Percentiles rank a stretch among this genome's conserved stretches.
phyloP scores from a whole-genome alignment of 1,139 yeast genomes.

The Blastobotrys persicus region DNA sequence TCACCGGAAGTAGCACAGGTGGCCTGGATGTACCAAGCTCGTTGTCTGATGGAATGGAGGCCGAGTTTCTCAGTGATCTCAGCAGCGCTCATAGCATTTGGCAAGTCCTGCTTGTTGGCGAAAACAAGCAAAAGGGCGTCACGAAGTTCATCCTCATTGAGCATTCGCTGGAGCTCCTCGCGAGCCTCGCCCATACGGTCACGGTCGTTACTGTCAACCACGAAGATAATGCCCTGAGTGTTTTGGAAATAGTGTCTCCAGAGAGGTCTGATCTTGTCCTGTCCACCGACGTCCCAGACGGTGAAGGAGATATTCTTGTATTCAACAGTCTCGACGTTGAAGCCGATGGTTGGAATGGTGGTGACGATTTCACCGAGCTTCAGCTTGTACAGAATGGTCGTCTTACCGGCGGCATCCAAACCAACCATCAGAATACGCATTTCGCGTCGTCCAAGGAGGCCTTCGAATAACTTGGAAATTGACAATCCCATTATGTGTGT shows the following conservation, averaged over 20 bases:
- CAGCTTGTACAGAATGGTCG: slow-evolving; percentile 84
- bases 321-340: slow-evolving; percentile 92
- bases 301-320: slow-evolving; percentile 92
- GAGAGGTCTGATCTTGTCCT: slow-evolving; percentile 89
- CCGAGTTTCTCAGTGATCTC: slow-evolving; percentile 92
- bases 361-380: slow-evolving; percentile 91
- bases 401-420: slow-evolving; percentile 89
- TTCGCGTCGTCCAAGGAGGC: slow-evolving; percentile 57
- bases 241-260: slow-evolving; percentile 96
- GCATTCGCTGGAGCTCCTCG: slow-evolving; percentile 91
- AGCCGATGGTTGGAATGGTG: slow-evolving; percentile 91
- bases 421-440: slow-evolving; percentile 96
- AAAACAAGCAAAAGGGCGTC: slow-evolving; percentile 85
- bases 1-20: slow-evolving; percentile 95
- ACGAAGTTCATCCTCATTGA: slow-evolving; percentile 89
- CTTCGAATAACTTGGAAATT: slow-evolving; percentile 81
- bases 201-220: slow-evolving; percentile 90
- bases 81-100: slow-evolving; percentile 94
- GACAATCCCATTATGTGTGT: slow-evolving; percentile 67
- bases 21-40: slow-evolving; percentile 95
- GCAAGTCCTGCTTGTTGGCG: slow-evolving; percentile 86
- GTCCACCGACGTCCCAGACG: slow-evolving; percentile 98
- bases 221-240: slow-evolving; percentile 92
- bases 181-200: slow-evolving; percentile 92
- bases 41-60: slow-evolving; percentile 86